Conservation (phyloP, 208 protist species). For the Leishmania major region DNA sequence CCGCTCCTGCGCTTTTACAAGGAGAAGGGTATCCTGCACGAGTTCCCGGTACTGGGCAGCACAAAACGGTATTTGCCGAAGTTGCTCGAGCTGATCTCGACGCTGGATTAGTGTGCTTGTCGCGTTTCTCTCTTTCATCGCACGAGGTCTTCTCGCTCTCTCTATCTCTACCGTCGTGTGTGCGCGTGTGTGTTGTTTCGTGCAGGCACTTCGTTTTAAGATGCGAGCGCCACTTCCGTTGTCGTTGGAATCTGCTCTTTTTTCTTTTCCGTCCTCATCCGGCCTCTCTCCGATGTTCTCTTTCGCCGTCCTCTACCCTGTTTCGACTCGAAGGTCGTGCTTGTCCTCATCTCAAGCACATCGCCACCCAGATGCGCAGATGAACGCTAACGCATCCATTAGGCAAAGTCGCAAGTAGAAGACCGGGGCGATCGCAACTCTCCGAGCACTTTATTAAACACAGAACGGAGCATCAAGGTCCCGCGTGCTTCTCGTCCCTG, state of each 20-base stretch:
- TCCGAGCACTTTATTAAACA: background rate
- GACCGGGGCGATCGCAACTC: background rate
- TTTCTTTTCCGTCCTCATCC: background rate
- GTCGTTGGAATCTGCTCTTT: background rate
- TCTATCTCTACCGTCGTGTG: background rate
- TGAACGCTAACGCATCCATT: background rate
- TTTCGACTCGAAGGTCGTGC: background rate
- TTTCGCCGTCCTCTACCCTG: background rate
- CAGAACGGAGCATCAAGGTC: background rate
- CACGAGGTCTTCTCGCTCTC: background rate
- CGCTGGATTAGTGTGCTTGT: constrained; percentile 9
- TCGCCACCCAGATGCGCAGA: background rate
- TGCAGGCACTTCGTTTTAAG: background rate
- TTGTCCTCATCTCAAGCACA: background rate
- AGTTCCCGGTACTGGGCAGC: constrained; percentile 73
- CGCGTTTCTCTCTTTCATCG: background rate
- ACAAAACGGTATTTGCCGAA: constrained; percentile 72
- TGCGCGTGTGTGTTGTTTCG: background rate
- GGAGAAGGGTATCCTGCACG: constrained; percentile 55
- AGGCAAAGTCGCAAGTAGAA: background rate
- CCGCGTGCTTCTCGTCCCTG: background rate
- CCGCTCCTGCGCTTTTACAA: constrained; percentile 72
- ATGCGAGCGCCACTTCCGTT: background rate
- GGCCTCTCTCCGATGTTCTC: background rate
- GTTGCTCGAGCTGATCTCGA: constrained; percentile 62